Evolutionary conservation across 257 asterid genomes (phyloP).

Genomic region (Eustoma russellianum): DNA sequence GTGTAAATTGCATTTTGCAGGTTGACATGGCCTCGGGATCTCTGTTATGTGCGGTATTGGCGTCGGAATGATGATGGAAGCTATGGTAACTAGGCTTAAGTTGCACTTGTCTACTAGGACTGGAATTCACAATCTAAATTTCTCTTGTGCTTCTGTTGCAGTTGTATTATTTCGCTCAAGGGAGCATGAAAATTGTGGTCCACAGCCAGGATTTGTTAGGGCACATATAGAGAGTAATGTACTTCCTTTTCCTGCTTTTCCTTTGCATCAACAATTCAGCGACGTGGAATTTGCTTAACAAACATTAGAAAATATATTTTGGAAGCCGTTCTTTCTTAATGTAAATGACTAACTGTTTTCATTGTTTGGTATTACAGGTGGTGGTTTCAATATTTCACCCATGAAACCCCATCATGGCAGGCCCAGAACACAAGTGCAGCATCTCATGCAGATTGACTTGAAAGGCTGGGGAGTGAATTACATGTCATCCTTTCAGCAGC

Average conservation of each 20-base stretch:
- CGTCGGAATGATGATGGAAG: slow-evolving; percentile 99
- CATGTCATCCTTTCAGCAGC: slow-evolving; percentile 81
- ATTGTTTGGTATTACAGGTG: slow-evolving; percentile 41
- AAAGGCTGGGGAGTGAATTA: slow-evolving; percentile 98
- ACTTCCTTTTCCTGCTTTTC: slow-evolving; percentile 15
- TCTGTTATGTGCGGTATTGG: slow-evolving; percentile 97
- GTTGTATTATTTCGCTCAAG: slow-evolving; percentile 94
- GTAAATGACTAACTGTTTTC: background rate
- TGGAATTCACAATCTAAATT: no score
- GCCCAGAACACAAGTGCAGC: slow-evolving; percentile 95
- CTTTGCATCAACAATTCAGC: background rate
- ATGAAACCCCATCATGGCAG: slow-evolving; percentile 71
- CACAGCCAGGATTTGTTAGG: slow-evolving; percentile 89
- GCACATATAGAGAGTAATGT: slow-evolving; percentile 83
- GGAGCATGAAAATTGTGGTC: slow-evolving; percentile 86
- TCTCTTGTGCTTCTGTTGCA: slow-evolving; percentile 21
- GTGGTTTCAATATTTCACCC: slow-evolving; percentile 90
- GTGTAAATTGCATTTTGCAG: slow-evolving; percentile 23
- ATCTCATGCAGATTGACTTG: slow-evolving; percentile 94
- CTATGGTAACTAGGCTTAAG: slow-evolving; percentile 46
- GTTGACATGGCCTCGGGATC: slow-evolving; percentile 96
- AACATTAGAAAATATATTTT: background rate
- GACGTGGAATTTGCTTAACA: slow-evolving; percentile 8
- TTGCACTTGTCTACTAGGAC: background rate
- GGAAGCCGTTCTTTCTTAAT: background rate